A percentile compares a stretch with the other conserved stretches of the same genome.
Conservation (phyloP, 176 grass and related monocot genomes). For the Tillandsia leiboldiana region DNA sequence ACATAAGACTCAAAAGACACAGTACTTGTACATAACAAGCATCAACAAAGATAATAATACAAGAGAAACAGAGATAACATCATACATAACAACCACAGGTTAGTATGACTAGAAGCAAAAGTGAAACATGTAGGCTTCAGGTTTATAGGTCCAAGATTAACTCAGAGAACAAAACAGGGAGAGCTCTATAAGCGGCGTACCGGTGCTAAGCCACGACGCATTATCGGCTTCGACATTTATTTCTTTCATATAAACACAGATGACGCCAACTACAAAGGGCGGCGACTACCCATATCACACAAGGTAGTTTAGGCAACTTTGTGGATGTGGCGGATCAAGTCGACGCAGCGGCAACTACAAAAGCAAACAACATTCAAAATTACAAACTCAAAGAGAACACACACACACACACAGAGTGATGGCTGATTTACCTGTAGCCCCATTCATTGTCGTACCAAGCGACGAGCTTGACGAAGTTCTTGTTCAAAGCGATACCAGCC, state of each 20-base stretch:
- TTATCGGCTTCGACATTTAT: conserved; percentile 28
- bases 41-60: no score
- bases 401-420: background rate
- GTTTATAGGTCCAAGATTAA: no score
- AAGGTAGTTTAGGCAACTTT: conserved; percentile 28
- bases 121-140: no score
- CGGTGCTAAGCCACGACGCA: conserved; percentile 2
- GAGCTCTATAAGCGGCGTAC: background rate
- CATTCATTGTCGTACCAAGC: conserved; percentile 85
- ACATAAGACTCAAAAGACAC: no score
- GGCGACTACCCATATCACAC: background rate
- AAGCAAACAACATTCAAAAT: background rate
- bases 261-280: conserved; percentile 3
- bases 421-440: conserved; percentile 53
- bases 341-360: conserved; percentile 55
- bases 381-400: background rate
- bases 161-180: conserved; percentile 15
- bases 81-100: no score
- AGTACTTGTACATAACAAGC: no score
- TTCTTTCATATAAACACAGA: conserved; percentile 26
- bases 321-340: conserved; percentile 74
- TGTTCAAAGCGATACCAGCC: conserved; percentile 75
- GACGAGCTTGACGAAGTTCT: conserved; percentile 57
- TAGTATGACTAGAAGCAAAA: no score
- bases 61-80: no score